Base-by-base conservation (phyloP, 1,284 basidiomycete genomes). In the Clitocybe nebularis region DNA sequence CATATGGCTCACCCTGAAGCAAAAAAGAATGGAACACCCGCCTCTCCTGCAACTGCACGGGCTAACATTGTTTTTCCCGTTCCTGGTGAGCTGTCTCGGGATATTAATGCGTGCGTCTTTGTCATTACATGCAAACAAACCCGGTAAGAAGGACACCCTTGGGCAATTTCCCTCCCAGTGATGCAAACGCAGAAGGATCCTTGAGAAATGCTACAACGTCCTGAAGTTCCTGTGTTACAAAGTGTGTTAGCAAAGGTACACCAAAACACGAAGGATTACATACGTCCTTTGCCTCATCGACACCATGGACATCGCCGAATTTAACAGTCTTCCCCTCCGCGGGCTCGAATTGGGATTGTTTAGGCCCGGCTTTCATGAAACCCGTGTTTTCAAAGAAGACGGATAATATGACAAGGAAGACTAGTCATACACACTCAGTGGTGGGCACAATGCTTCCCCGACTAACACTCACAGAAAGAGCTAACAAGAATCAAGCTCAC, bases 11-110 rank as follows among this genome's bases (percentile, higher is more conserved):
- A 84, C 80, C 88, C 87, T 33, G 87, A 89, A 33, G 89, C 84
- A 56, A 88, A 91, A 62, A 93, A 84, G 71, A 93, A 93, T 2
- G 89, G 89, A 10, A 97, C 93, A 30, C 89, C 95, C 8, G 95
- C 96, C 68, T 99, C 94, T 41, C 96, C 96, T 10, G 95, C 95
- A 4, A 98, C 89, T 8, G 95, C 95, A 46, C 94, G 77, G 3
- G 95, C 95, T 9, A 99, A 75, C 75, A 98, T 81, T 1, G 95
- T 99, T 72, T 98, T 98, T 61, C 95, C 95, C 14, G 95, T 98
- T 55, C 94, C 91, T 20, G 89, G 89, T 22, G 85, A 82, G 24
- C 73, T 75, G 41, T 42, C 32, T 24, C 29, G 13, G 41, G 35
- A 45, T 29, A 26, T 44, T 22, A 7, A 7, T 10, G 16, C 28